Base-by-base conservation (phyloP, 2,329 filamentous ascomycete genomes). In the Aspergillus fructus region DNA sequence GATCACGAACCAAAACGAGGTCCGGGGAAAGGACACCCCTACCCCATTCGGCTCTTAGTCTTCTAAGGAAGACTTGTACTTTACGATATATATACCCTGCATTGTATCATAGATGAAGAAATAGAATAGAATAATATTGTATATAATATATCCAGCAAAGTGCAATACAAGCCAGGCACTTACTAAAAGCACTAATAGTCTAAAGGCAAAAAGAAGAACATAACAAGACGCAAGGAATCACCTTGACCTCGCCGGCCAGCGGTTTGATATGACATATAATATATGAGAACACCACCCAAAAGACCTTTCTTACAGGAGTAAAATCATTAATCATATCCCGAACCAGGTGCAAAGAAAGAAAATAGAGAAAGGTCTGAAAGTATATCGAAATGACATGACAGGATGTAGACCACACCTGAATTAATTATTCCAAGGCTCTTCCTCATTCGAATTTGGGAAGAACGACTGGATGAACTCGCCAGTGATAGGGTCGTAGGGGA, bases 391-490 rank as follows among this genome's bases (percentile, higher is more conserved):
- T 3, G 27, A 30, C 27, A 11, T 30, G 27, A 21, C 3, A 37
- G n/a, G 34, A 37, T 39, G 2, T 34, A 21, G 4, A 27, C 55
- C 33, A 49, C 24, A 43, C 15, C 12, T 62, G n/a, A 33, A 33
- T 21, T 48, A 27, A 56, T 5, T 53, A 30, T 64, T 63, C 69
- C 66, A 74, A 8, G 60, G 51, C 5, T 65, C 60, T 50, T 71
- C 69, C 5, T 69, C 68, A 9, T 56, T 60, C 8, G 62, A 42
- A 8, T 60, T 40, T 5, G 73, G 73, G 61, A 75, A 75, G 62
- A 74, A 75, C n/a, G 72, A 73, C 19, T 69, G 65, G 53, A 75
- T 74, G 27, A 75, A 75, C 50, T 74, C 71, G 15, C 71, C 71
- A 30, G 65, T 70, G 53, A 75, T 74, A 5, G 73, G 72, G 50